Conservation (phyloP, 2,329 filamentous ascomycete genomes). For the Samsoniella hepiali region DNA sequence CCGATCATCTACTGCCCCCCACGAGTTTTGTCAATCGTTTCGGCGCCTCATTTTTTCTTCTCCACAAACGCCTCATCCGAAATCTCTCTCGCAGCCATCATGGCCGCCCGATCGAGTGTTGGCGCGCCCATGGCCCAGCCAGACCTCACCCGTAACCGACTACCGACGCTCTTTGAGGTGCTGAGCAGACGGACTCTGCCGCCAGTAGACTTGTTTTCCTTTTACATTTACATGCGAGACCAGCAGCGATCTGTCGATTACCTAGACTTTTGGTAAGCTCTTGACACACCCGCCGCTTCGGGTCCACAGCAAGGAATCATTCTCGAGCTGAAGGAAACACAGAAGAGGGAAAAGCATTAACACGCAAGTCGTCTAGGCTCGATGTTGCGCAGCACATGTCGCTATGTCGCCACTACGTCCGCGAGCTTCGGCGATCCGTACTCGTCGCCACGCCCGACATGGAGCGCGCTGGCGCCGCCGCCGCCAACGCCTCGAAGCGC, state of each 20-base stretch:
- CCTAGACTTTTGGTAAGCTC: slow-evolving; percentile 87
- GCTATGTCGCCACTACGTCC: slow-evolving; percentile 92
- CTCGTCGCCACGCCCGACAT: slow-evolving; percentile 89
- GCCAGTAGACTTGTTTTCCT: slow-evolving; percentile 94
- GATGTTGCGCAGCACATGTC: slow-evolving; percentile 99
- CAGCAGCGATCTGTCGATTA: slow-evolving; percentile 98
- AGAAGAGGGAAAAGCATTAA: background rate
- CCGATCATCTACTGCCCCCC: background rate
- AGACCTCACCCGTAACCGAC: slow-evolving; percentile 69
- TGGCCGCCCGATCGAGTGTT: slow-evolving; percentile 26
- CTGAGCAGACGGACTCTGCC: slow-evolving; percentile 90
- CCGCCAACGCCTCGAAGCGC: slow-evolving; percentile 68
- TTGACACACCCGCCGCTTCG: background rate
- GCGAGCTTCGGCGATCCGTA: slow-evolving; percentile 88
- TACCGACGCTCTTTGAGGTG: slow-evolving; percentile 94
- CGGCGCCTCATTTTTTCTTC: background rate
- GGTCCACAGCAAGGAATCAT: background rate
- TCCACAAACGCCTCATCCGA: background rate
- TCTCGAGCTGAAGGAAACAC: background rate
- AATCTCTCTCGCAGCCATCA: slow-evolving; percentile 15
- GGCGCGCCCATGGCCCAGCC: slow-evolving; percentile 52
- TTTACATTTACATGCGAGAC: slow-evolving; percentile 99
- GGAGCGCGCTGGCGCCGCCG: slow-evolving; percentile 60
- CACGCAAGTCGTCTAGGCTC: slow-evolving; percentile 61
- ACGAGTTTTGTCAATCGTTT: background rate